Conservation (phyloP, 2,329 filamentous ascomycete species). For the Ophiostoma ulmi region DNA sequence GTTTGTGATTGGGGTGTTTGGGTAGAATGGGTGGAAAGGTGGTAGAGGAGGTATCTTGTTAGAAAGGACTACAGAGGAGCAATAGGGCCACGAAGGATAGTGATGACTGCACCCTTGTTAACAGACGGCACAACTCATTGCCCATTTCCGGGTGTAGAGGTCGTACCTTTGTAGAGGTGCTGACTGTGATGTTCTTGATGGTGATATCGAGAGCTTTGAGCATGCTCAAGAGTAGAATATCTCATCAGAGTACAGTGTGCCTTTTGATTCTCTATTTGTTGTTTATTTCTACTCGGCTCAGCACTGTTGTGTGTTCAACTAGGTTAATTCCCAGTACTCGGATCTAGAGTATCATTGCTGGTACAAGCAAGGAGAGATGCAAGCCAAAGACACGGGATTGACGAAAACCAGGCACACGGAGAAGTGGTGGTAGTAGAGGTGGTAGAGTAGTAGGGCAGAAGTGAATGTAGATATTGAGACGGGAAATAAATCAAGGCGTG, state of each 20-base stretch:
- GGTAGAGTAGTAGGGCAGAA: not conserved
- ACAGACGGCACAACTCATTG: constrained; percentile 10
- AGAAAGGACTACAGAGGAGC: not conserved
- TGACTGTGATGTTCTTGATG: not conserved
- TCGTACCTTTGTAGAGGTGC: not conserved
- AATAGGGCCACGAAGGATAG: not conserved
- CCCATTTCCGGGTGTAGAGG: not conserved
- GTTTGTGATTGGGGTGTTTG: constrained; percentile 8
- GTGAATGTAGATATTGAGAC: not conserved
- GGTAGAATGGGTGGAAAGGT: not conserved
- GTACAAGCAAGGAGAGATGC: not conserved
- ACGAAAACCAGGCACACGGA: constrained; percentile 5
- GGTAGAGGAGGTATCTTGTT: not conserved
- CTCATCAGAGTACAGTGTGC: too few relatives aligned
- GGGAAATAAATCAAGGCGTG: not conserved
- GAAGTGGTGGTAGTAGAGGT: not conserved
- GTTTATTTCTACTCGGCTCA: not conserved
- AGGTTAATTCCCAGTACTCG: not conserved
- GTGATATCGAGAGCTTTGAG: not conserved
- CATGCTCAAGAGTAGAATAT: too few relatives aligned
- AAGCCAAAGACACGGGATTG: not conserved
- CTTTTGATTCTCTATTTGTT: not conserved
- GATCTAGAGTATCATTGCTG: not conserved
- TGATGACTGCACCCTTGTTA: not conserved
- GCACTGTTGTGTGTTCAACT: not conserved